These are phyloP conservation scores for Scheffersomyces illinoinensis DNA, from an alignment of 1,139 yeast species.

Conservation along the genomic window DNA sequence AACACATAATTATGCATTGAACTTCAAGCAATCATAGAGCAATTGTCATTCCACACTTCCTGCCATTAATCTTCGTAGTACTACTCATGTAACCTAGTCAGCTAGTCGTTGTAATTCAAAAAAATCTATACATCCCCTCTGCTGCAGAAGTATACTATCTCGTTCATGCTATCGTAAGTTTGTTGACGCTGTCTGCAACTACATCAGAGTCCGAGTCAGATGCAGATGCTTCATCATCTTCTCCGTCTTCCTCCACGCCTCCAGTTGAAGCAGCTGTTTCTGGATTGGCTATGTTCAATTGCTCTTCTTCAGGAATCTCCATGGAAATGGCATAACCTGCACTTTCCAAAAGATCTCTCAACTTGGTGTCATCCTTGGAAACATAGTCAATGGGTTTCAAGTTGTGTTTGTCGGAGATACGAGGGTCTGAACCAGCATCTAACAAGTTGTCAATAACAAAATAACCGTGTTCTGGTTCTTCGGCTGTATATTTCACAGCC, in stretches of 20 bases:
- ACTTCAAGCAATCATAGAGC: not conserved
- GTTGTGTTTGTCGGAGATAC: constrained; percentile 43
- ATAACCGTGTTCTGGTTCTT: constrained; percentile 84
- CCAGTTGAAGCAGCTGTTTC: constrained; percentile 9
- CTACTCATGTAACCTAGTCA: not conserved
- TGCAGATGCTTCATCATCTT: constrained; percentile 32
- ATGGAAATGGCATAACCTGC: constrained; percentile 72
- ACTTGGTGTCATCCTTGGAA: constrained; percentile 47
- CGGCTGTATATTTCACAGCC: constrained; percentile 73
- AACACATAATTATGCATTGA: not conserved
- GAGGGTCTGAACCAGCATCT: constrained; percentile 93
- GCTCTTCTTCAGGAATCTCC: constrained; percentile 35
- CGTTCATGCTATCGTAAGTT: not conserved
- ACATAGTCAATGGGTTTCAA: constrained; percentile 77
- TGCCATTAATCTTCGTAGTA: not conserved
- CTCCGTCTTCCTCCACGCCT: constrained; percentile 17
- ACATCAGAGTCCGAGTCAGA: constrained; percentile 29
- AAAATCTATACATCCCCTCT: not conserved
- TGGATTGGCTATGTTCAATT: constrained; percentile 21
- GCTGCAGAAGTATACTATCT: not conserved
- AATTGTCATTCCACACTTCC: not conserved
- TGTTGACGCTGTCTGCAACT: not conserved
- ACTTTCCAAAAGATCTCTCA: constrained; percentile 67
- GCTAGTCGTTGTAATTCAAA: not conserved
- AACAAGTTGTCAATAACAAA: constrained; percentile 78